Conservation (phyloP, 129 eudicot species). For the Lactuca sativa region DNA sequence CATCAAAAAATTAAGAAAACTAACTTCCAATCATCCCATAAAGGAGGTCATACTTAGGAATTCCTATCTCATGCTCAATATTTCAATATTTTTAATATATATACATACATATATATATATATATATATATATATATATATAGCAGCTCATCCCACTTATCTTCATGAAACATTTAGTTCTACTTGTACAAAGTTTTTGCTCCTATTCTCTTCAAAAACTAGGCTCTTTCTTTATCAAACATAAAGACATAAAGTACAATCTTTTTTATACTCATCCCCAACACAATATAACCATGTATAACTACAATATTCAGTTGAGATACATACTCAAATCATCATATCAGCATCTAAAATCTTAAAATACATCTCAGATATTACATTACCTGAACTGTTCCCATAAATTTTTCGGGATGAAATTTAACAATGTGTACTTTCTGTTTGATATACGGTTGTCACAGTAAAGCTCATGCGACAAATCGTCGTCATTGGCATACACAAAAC, state of each 20-base stretch:
- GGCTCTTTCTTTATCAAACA: constrained; percentile 6
- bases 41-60: neutral
- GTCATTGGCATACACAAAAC: constrained; percentile 76
- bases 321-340: constrained; percentile 10
- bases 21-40: constrained; percentile 9
- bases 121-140: too few species aligned
- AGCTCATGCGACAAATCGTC: constrained; percentile 59
- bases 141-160: constrained; percentile 9
- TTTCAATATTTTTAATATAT: neutral
- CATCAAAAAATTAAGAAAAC: constrained; percentile 1
- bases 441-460: constrained; percentile 82
- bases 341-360: constrained; percentile 16
- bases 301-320: neutral
- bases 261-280: neutral
- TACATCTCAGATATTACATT: constrained; percentile 6
- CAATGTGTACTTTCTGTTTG: constrained; percentile 84
- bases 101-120: neutral
- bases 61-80: constrained; percentile 13
- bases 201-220: neutral
- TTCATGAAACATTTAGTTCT: constrained; percentile 21
- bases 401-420: constrained; percentile 89
- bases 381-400: constrained; percentile 99
- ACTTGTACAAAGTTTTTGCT: constrained; percentile 7
- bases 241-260: neutral
- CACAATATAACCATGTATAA: neutral